A percentile compares a stretch with the other conserved stretches of the same genome.
Conservation (phyloP, 352 stramenopile species). For the Elongisporangium prolatum region DNA sequence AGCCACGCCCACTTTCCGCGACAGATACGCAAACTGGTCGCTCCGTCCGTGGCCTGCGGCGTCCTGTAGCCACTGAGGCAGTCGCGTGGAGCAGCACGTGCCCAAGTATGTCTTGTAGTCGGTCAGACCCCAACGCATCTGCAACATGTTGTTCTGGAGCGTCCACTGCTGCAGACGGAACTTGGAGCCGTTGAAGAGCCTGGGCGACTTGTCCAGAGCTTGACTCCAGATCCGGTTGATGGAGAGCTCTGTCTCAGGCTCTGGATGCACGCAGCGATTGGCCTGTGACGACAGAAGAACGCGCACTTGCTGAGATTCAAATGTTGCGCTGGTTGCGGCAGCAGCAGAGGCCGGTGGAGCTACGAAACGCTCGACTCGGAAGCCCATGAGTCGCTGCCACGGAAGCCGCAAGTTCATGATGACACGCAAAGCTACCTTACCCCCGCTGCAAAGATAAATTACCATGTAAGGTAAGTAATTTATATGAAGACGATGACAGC, state of each 20-base stretch:
- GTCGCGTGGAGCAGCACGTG: constrained; percentile 53
- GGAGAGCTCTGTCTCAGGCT: constrained; percentile 27
- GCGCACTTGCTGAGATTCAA: constrained; percentile 25
- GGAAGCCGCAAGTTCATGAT: constrained; percentile 17
- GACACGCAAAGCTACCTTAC: neutral
- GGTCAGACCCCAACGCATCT: constrained; percentile 41
- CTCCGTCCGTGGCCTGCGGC: constrained; percentile 7
- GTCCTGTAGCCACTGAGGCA: constrained; percentile 30
- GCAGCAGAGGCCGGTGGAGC: constrained; percentile 2
- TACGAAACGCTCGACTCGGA: constrained; percentile 26
- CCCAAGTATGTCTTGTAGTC: constrained; percentile 79
- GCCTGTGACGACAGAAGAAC: constrained; percentile 37
- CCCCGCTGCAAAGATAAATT: neutral
- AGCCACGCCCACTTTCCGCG: constrained; percentile 76
- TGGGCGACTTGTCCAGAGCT: constrained; percentile 22
- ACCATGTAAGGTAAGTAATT: neutral
- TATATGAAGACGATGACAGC: too few species aligned
- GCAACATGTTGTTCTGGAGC: constrained; percentile 6
- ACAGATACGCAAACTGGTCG: constrained; percentile 56
- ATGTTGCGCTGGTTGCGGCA: constrained; percentile 10
- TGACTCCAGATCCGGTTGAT: constrained; percentile 36
- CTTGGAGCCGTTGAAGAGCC: constrained; percentile 76
- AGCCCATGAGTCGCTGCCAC: constrained; percentile 35
- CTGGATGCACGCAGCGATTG: constrained; percentile 41
- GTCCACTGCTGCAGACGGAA: constrained; percentile 41